A percentile compares a stretch with the other conserved stretches of the same genome.
Evolutionary conservation across 306 rosid genomes (phyloP).

Genomic region (Quercus engelmannii): DNA sequence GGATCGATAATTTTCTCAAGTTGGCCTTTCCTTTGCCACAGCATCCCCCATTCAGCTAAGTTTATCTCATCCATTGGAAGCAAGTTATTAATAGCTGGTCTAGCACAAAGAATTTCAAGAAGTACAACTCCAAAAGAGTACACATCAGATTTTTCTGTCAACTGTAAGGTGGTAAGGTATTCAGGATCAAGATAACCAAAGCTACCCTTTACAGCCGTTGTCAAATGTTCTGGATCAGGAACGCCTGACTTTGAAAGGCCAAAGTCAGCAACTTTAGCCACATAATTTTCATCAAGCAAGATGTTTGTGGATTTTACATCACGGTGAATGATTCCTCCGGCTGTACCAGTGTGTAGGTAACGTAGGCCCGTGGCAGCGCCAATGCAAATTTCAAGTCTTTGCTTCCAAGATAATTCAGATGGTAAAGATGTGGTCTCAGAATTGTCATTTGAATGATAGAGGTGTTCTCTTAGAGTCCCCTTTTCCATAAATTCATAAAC

Average conservation of each 20-base stretch:
- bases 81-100: slow-evolving; percentile 36
- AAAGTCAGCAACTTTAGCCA: slow-evolving; percentile 60
- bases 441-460: slow-evolving; percentile 19
- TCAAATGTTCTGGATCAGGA: slow-evolving; percentile 33
- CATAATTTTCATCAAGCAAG: slow-evolving; percentile 43
- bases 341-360: slow-evolving; percentile 49
- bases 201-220: slow-evolving; percentile 45
- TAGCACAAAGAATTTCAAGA: slow-evolving; percentile 48
- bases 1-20: slow-evolving; percentile 42
- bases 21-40: slow-evolving; percentile 32
- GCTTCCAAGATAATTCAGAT: slow-evolving; percentile 41
- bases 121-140: slow-evolving; percentile 59
- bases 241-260: slow-evolving; percentile 52
- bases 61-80: slow-evolving; percentile 32
- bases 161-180: slow-evolving; percentile 34
- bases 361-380: slow-evolving; percentile 49
- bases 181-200: slow-evolving; percentile 63
- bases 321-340: slow-evolving; percentile 51
- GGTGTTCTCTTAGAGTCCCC: slow-evolving; percentile 44
- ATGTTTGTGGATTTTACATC: slow-evolving; percentile 53
- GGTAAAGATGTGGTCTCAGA: neutral
- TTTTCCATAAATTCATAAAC: slow-evolving; percentile 55
- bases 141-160: slow-evolving; percentile 55
- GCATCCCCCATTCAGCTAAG: slow-evolving; percentile 49
- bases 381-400: slow-evolving; percentile 55